A percentile compares a stretch with the other conserved stretches of the same genome.
phyloP scores from a whole-genome alignment of 352 stramenopile genomes.

The Chrysophaeum taylorii region DNA sequence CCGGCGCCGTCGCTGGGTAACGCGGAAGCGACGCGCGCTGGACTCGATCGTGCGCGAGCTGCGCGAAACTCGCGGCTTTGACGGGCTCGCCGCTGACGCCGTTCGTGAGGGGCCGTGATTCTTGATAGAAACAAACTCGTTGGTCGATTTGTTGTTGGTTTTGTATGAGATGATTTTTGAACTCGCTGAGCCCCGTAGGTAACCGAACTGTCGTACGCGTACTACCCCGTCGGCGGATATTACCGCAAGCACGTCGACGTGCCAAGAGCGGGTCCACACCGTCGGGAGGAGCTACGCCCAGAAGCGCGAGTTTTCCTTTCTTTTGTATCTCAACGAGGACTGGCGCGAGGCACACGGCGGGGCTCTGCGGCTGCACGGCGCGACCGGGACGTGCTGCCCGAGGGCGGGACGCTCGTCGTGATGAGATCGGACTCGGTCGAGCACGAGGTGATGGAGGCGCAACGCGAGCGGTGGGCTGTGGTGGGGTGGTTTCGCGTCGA shows the following conservation, averaged over 20 bases:
- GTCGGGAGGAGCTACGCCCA: slow-evolving; percentile 5
- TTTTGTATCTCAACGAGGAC: slow-evolving; percentile 39
- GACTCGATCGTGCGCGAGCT: not conserved
- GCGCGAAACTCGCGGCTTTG: not conserved
- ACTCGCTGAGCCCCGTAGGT: not conserved
- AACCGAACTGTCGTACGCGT: slow-evolving; percentile 41
- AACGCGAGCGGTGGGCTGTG: slow-evolving; percentile 35
- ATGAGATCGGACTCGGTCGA: slow-evolving; percentile 42
- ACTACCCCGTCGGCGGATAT: slow-evolving; percentile 41
- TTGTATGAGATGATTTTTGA: not conserved
- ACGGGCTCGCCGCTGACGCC: not conserved
- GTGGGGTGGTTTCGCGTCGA: slow-evolving; percentile 40
- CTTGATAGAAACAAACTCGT: too few relatives aligned
- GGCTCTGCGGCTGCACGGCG: slow-evolving; percentile 26
- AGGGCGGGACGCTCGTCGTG: slow-evolving; percentile 42
- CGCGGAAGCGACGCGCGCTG: not conserved
- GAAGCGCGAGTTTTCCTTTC: slow-evolving; percentile 37
- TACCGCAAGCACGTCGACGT: slow-evolving; percentile 43
- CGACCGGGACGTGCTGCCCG: slow-evolving; percentile 33
- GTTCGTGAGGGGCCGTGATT: too few relatives aligned
- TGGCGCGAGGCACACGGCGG: slow-evolving; percentile 32
- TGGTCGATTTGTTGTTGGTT: too few relatives aligned
- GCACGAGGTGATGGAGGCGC: slow-evolving; percentile 47
- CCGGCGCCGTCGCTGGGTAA: not conserved
- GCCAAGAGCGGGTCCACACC: not conserved